A percentile compares a stretch with the other conserved stretches of the same genome.
phyloP scores from a whole-genome alignment of 1,284 basidiomycete genomes.

The Puccinia polysora region DNA sequence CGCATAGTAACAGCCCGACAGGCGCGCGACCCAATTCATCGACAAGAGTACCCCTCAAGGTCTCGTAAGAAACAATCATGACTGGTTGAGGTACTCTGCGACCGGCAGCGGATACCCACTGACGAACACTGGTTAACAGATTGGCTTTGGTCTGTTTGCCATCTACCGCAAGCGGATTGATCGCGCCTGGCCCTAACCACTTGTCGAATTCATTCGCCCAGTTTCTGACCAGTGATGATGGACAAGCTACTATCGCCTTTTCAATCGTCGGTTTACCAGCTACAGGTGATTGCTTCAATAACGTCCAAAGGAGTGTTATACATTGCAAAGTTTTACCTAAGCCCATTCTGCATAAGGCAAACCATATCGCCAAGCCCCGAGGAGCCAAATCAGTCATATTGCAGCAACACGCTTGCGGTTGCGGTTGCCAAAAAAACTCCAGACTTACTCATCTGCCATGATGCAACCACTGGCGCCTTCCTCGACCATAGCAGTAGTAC shows the following conservation, averaged over 20 bases:
- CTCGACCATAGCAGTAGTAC: slow-evolving; percentile 85
- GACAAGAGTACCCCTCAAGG: slow-evolving; percentile 70
- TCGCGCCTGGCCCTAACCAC: slow-evolving; percentile 81
- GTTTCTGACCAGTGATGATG: slow-evolving; percentile 91
- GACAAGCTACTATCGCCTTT: slow-evolving; percentile 96
- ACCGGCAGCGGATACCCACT: slow-evolving; percentile 81
- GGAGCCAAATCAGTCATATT: too few species aligned
- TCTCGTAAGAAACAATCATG: slow-evolving; percentile 99
- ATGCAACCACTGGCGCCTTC: slow-evolving; percentile 86
- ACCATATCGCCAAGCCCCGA: not conserved
- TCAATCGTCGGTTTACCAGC: slow-evolving; percentile 83
- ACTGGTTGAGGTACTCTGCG: slow-evolving; percentile 86
- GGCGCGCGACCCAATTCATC: slow-evolving; percentile 70
- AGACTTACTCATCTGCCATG: slow-evolving; percentile 99
- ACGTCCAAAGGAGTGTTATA: slow-evolving; percentile 90
- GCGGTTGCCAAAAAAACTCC: not conserved
- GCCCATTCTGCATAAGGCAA: slow-evolving; percentile 29
- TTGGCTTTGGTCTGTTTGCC: slow-evolving; percentile 82
- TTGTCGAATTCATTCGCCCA: slow-evolving; percentile 98
- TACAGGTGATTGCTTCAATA: slow-evolving; percentile 92
- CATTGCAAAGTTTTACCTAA: slow-evolving; percentile 84
- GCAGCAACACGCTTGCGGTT: too few species aligned
- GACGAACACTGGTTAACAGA: slow-evolving; percentile 68
- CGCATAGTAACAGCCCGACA: slow-evolving; percentile 86
- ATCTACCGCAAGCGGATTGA: slow-evolving; percentile 76